Evolutionary conservation across 169 alveolate genomes (phyloP), one percentile per base, ranked within the genome.

Genomic region (Cryptosporidium meleagridis): DNA sequence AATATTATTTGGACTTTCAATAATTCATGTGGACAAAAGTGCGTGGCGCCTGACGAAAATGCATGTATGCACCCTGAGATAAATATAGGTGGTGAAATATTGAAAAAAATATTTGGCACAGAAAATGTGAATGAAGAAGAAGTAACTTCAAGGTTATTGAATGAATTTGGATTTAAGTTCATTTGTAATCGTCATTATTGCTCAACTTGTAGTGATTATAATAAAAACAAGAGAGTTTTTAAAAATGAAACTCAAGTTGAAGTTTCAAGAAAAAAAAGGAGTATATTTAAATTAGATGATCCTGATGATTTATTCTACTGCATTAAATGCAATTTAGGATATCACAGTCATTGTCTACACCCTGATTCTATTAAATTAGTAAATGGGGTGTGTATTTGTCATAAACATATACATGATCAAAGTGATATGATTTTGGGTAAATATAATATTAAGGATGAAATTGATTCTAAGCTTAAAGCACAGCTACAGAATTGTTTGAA

Each of bases 111-210:
- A 44, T 53, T 73, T 55, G 68, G 68, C 6, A n/a, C 33, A 21
- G 86, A 73, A 35, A 44, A 70, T 21, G 65, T 70, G 35, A 61
- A 70, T 5, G 21, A 26, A 37, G 33, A 59, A 62, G 51, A 80
- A n/a, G 23, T 37, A 12, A 45, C 75, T 29, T 16, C 29, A 45
- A 33, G 23, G 3, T n/a, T 80, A 44, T 31, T 62, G 12, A 41
- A 48, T 23, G 68, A 45, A 48, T 62, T 37, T 37, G 68, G 67
- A 6, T 58, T 80, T 23, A 80, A 80, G 52, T 62, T 80, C 21
- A 80, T 59, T n/a, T 80, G 75, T 48, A 9, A 55, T 48, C 75
- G 80, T 67, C 89, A 80, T 29, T 80, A 59, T 80, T 80, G 89
- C 33, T 61, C 53, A 23, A 3, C 41, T 33, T 73, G 86, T 59